phyloP scores from a whole-genome alignment of 768 basidiomycete genomes.

The Tulasnella sp. region DNA sequence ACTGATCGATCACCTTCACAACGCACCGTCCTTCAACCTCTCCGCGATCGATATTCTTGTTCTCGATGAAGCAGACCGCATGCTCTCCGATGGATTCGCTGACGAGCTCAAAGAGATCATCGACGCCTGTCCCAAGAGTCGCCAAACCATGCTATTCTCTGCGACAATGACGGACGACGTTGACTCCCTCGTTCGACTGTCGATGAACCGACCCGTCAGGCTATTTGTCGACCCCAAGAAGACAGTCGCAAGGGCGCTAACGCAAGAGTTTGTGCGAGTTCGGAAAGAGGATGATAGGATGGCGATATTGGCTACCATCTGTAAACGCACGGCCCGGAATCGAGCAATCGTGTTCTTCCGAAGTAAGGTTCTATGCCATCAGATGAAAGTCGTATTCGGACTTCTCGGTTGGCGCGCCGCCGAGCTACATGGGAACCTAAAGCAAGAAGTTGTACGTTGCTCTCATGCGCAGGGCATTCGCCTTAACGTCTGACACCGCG shows the following conservation, averaged over 20 bases:
- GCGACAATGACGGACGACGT: slow-evolving; percentile 98
- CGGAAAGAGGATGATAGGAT: slow-evolving; percentile 68
- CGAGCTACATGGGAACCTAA: slow-evolving; percentile 90
- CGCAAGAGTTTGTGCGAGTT: slow-evolving; percentile 93
- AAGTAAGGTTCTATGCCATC: slow-evolving; percentile 95
- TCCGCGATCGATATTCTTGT: slow-evolving; percentile 89
- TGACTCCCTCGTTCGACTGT: slow-evolving; percentile 85
- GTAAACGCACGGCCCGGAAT: slow-evolving; percentile 76
- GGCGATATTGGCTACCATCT: slow-evolving; percentile 66
- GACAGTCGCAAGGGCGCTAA: slow-evolving; percentile 68
- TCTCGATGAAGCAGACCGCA: slow-evolving; percentile 95
- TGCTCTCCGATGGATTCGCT: slow-evolving; percentile 90
- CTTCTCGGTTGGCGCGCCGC: slow-evolving; percentile 80
- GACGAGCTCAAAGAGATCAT: slow-evolving; percentile 93
- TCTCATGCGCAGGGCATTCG: neutral
- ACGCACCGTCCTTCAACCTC: slow-evolving; percentile 85
- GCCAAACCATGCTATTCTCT: slow-evolving; percentile 98
- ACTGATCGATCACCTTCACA: slow-evolving; percentile 93
- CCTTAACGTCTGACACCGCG: slow-evolving; percentile 10
- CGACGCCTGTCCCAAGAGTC: slow-evolving; percentile 70
- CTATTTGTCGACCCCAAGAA: slow-evolving; percentile 93
- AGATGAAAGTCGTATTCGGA: slow-evolving; percentile 88
- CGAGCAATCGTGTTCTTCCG: slow-evolving; percentile 87
- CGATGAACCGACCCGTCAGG: slow-evolving; percentile 82
- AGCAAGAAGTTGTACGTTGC: slow-evolving; percentile 76